Percentiles rank a stretch among this genome's conserved stretches.
phyloP scores from a whole-genome alignment of 495 filamentous ascomycete genomes.

The Lepraria neglecta region DNA sequence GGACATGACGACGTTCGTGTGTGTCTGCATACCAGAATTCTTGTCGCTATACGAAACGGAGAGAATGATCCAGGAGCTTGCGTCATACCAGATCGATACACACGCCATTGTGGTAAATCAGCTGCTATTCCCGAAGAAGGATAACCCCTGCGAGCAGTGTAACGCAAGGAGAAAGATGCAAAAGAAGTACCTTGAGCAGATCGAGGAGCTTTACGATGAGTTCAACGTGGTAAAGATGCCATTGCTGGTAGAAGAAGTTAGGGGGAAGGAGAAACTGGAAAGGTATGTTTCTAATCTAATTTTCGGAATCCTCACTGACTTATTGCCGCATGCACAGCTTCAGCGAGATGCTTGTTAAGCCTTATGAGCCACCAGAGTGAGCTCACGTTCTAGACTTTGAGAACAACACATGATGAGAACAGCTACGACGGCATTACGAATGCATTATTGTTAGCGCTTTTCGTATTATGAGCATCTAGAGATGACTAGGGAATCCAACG shows the following conservation, averaged over 20 bases:
- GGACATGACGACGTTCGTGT: slow-evolving; percentile 94
- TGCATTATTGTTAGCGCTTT: background rate
- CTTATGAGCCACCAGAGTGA: slow-evolving; percentile 70
- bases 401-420: background rate
- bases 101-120: slow-evolving; percentile 98
- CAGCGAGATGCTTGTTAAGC: slow-evolving; percentile 84
- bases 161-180: slow-evolving; percentile 95
- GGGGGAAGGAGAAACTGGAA: slow-evolving; percentile 89
- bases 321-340: slow-evolving; percentile 47
- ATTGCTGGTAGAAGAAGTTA: slow-evolving; percentile 85
- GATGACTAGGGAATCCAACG: background rate
- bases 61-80: slow-evolving; percentile 97
- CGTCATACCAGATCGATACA: slow-evolving; percentile 89
- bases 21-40: slow-evolving; percentile 98
- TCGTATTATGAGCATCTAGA: background rate
- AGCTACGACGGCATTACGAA: background rate
- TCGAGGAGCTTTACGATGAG: slow-evolving; percentile 96
- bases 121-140: slow-evolving; percentile 83
- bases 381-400: background rate
- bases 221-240: slow-evolving; percentile 99
- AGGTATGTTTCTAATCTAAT: slow-evolving; percentile 38
- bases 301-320: slow-evolving; percentile 1
- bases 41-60: slow-evolving; percentile 96
- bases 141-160: slow-evolving; percentile 88
- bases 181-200: slow-evolving; percentile 98